These are phyloP conservation scores for Vitis hybrid DNA, from an alignment of 177 flowering plant species.

Conservation along the genomic window DNA sequence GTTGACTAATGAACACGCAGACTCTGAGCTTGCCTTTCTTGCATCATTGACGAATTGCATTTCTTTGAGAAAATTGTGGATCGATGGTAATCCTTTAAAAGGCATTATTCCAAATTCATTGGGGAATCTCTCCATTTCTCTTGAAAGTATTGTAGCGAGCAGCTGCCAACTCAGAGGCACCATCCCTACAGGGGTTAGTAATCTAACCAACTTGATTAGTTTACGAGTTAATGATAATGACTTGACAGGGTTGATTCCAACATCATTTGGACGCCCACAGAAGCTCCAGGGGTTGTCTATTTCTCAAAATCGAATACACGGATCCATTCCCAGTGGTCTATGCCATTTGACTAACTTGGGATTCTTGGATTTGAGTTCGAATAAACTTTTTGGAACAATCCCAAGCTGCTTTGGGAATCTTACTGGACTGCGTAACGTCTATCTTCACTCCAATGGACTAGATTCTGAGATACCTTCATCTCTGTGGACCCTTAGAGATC, in stretches of 20 bases:
- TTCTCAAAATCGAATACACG: no score
- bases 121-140: slow-evolving; percentile 19
- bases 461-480: no score
- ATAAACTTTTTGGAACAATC: no score
- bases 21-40: background rate
- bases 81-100: background rate
- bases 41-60: slow-evolving; percentile 4
- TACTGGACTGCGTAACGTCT: no score
- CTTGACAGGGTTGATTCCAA: slow-evolving; percentile 9
- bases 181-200: no score
- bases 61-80: background rate
- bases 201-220: background rate
- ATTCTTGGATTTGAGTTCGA: no score
- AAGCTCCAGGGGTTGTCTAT: no score
- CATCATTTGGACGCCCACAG: background rate
- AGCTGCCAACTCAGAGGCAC: background rate
- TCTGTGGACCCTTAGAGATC: no score
- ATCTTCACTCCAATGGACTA: no score
- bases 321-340: no score
- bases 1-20: background rate
- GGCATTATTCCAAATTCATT: slow-evolving; percentile 5
- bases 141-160: background rate
- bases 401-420: no score
- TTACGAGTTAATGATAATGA: background rate
- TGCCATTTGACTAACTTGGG: background rate